These are phyloP conservation scores for Vaccinium macrocarpon DNA, from an alignment of 148 eudicot species.

Conservation along the genomic window DNA sequence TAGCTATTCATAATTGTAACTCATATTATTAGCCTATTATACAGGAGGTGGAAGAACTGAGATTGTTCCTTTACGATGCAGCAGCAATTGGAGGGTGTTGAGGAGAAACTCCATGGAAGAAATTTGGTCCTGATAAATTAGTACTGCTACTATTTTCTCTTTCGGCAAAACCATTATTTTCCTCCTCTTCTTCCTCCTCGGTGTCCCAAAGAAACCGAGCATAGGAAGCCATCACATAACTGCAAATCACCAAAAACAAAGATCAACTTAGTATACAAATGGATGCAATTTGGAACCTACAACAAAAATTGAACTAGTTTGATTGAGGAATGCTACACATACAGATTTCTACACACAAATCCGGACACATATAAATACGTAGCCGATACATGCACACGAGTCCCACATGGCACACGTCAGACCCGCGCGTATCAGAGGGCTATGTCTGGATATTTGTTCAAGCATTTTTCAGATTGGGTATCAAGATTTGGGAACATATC, in stretches of 20 bases:
- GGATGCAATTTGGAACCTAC: not conserved
- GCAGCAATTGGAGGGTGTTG: conserved; percentile 10
- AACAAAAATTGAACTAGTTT: not conserved
- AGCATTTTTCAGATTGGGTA: not conserved
- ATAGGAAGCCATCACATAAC: conserved; percentile 75
- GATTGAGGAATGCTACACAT: not conserved
- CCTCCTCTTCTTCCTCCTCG: conserved; percentile 50
- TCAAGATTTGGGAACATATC: not conserved
- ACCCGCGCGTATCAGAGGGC: no score
- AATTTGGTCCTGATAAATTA: not conserved
- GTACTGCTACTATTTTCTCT: not conserved
- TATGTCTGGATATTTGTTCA: not conserved
- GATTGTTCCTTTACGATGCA: not conserved
- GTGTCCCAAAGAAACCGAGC: conserved; percentile 81
- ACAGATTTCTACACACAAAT: not conserved
- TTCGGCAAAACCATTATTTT: not conserved
- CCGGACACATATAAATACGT: no score
- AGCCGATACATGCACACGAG: no score
- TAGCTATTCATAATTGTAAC: no score
- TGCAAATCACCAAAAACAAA: conserved; percentile 26
- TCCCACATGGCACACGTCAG: no score
- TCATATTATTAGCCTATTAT: conserved; percentile 14
- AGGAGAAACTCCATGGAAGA: not conserved
- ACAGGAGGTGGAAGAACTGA: not conserved
- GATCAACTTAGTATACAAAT: not conserved